phyloP scores from a whole-genome alignment of 805 yeast genomes.

The Candida gorgasii region DNA sequence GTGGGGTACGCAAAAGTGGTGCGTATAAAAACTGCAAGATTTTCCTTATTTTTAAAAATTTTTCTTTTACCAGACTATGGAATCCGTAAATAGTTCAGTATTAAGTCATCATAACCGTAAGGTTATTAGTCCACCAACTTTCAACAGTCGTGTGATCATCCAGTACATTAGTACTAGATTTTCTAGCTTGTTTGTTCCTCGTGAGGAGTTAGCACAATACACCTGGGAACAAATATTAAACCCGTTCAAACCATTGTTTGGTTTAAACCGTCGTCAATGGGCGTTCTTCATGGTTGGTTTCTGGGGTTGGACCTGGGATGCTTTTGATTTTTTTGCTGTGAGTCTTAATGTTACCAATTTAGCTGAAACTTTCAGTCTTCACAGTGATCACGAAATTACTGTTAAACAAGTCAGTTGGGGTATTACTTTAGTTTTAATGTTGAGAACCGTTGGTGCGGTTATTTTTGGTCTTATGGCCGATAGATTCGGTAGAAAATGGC shows the following conservation, averaged over 20 bases:
- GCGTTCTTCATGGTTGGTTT: constrained; percentile 54
- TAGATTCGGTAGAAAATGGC: constrained; percentile 57
- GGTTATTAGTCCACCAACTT: constrained; percentile 27
- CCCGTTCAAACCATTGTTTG: constrained; percentile 59
- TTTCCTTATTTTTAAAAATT: background rate
- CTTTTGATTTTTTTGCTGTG: constrained; percentile 62
- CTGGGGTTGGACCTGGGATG: constrained; percentile 65
- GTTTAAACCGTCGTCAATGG: constrained; percentile 57
- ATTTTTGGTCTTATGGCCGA: constrained; percentile 63
- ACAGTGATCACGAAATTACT: constrained; percentile 23
- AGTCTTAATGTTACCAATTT: constrained; percentile 51
- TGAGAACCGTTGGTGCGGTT: constrained; percentile 65
- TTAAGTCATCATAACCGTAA: constrained; percentile 22
- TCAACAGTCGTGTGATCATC: constrained; percentile 11
- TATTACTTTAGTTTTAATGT: constrained; percentile 66
- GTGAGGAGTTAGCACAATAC: constrained; percentile 37
- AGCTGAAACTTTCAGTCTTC: constrained; percentile 40
- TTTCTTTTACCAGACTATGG: background rate
- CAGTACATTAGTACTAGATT: constrained; percentile 46
- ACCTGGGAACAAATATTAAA: constrained; percentile 48
- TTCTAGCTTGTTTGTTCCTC: constrained; percentile 49
- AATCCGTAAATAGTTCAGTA: constrained; percentile 6
- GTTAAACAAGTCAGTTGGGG: constrained; percentile 64
- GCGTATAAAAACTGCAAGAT: constrained; percentile 1
- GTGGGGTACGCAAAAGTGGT: background rate